Evolutionary conservation across 1,284 basidiomycete species (phyloP).

Genomic region (Coriolopsis trogii): DNA sequence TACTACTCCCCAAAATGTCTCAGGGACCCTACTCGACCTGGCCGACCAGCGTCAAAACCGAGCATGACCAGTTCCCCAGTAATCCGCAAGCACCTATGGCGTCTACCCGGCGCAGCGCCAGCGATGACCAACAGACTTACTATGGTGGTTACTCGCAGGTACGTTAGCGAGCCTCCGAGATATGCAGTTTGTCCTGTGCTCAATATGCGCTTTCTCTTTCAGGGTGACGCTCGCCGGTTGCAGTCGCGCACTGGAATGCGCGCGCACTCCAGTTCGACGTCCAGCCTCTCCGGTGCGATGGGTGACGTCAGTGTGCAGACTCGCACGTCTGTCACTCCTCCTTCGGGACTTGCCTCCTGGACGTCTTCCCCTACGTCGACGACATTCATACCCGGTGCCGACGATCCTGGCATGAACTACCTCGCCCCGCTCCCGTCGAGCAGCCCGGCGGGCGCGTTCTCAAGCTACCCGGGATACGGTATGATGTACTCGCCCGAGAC

Average conservation of each 20-base stretch:
- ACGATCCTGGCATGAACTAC: slow-evolving; percentile 18
- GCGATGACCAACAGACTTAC: slow-evolving; percentile 33
- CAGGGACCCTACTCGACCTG: slow-evolving; percentile 31
- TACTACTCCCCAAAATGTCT: slow-evolving; percentile 30
- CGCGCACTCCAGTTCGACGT: slow-evolving; percentile 35
- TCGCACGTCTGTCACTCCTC: slow-evolving; percentile 36
- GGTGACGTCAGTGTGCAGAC: slow-evolving; percentile 49
- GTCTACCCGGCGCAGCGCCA: slow-evolving; percentile 27
- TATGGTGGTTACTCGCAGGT: slow-evolving; percentile 25
- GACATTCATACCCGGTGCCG: slow-evolving; percentile 13
- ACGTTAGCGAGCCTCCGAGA: slow-evolving; percentile 30
- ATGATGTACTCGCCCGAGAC: slow-evolving; percentile 28
- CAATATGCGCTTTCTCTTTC: not conserved
- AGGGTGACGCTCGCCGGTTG: slow-evolving; percentile 20
- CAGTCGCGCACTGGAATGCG: slow-evolving; percentile 19
- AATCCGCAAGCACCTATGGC: slow-evolving; percentile 22
- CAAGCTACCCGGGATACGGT: slow-evolving; percentile 27
- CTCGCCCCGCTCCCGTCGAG: slow-evolving; percentile 23
- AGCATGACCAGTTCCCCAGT: slow-evolving; percentile 28
- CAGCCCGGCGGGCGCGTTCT: slow-evolving; percentile 25
- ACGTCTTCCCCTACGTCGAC: slow-evolving; percentile 23
- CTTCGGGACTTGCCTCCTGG: slow-evolving; percentile 36
- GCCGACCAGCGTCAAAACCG: slow-evolving; percentile 29
- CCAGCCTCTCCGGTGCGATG: slow-evolving; percentile 66
- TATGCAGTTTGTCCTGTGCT: not conserved